Evolutionary conservation across 2,329 filamentous ascomycete species (phyloP), one percentile per base, ranked within the genome.

Genomic region (Exophiala spinifera): DNA sequence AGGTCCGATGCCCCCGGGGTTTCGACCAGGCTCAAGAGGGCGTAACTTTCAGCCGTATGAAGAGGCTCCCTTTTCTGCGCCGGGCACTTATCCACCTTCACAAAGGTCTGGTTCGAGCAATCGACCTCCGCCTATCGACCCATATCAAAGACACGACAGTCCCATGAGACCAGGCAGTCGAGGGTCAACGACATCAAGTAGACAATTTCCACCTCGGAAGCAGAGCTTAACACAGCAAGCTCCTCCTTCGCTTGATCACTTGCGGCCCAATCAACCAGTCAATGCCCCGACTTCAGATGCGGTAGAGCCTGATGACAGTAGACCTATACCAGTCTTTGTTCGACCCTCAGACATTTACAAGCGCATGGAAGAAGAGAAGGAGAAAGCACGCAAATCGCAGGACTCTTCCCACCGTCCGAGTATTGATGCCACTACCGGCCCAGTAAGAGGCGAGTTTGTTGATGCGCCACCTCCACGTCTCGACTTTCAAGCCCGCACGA

Each of bases 341-440:
- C 79, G 87, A 34, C 88, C 89, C 1, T 81, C 86, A 11, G 89
- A 95, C 61, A 86, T 91, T 39, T 91, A 92, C 68, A 86, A 81
- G 65, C 82, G 86, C 4, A 77, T 86, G 68, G 82, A 82, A 49
- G 85, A 89, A 61, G 86, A 88, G 60, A 78, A 77, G 49, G 76
- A 81, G 57, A 79, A 73, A 61, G 78, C 81, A 61, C 72, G 78
- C 34, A 76, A 76, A 52, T 82, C 81, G 1, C 69, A 81, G 53
- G 84, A 86, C 1, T 80, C 80, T 8, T 72, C 76, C 17, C 74
- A 81, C 48, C 36, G 36, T 19, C 79, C 81, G 4, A 84, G 78
- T 59, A 66, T 82, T 55, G 83, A 85, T 60, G 63, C 69, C 6
- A 66, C 65, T 23, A 52, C 53, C 36, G 21, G 54, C 31, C 52